Conservation (phyloP, 352 stramenopile genomes). For the Phytophthora vignae region DNA sequence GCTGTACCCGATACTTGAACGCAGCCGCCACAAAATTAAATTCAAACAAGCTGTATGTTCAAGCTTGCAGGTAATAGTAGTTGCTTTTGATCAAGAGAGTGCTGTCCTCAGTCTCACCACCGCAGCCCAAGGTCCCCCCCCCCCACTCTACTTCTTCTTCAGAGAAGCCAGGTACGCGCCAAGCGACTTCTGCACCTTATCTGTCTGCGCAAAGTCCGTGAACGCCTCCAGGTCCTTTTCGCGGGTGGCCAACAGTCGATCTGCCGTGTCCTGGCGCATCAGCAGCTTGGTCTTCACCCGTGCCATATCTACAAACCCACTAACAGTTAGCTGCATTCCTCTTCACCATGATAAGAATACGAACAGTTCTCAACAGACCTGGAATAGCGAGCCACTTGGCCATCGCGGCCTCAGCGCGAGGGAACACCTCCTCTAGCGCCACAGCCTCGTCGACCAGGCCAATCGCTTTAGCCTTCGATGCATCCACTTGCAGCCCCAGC, state of each 20-base stretch:
- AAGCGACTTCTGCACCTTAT: slow-evolving; percentile 87
- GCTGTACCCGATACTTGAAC: too few relatives aligned
- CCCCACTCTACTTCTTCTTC: slow-evolving; percentile 70
- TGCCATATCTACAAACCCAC: slow-evolving; percentile 49
- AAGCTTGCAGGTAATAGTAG: too few relatives aligned
- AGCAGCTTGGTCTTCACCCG: slow-evolving; percentile 80
- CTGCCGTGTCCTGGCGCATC: slow-evolving; percentile 79
- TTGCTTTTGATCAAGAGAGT: too few relatives aligned
- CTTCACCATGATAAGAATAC: not conserved
- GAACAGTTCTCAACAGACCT: slow-evolving; percentile 39
- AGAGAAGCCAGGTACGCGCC: slow-evolving; percentile 80
- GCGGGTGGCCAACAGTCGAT: slow-evolving; percentile 58
- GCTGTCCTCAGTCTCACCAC: too few relatives aligned
- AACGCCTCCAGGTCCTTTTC: slow-evolving; percentile 77
- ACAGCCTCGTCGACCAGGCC: slow-evolving; percentile 83
- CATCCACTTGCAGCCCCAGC: slow-evolving; percentile 81
- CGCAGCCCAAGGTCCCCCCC: too few relatives aligned
- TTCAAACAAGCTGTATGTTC: too few relatives aligned
- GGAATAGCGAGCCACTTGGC: slow-evolving; percentile 86
- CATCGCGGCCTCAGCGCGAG: slow-evolving; percentile 66
- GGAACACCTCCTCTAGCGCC: slow-evolving; percentile 78
- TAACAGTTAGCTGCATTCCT: slow-evolving; percentile 2
- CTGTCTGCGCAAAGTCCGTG: slow-evolving; percentile 76
- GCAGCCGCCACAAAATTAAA: too few relatives aligned
- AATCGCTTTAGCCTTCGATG: slow-evolving; percentile 75